phyloP scores from a whole-genome alignment of 306 rosid genomes.

The Citrullus amarus region DNA sequence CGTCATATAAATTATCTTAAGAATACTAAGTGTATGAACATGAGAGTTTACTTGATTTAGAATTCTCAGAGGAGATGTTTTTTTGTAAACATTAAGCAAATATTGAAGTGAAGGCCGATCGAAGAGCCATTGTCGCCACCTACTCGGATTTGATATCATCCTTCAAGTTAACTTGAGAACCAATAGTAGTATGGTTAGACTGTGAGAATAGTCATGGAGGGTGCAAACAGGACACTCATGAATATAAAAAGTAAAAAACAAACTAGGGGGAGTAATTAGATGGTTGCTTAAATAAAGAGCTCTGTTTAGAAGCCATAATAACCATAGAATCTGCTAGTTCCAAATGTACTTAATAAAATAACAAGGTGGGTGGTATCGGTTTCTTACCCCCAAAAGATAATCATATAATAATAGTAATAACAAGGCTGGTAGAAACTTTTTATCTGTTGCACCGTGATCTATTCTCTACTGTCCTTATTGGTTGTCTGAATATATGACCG shows the following conservation, averaged over 20 bases:
- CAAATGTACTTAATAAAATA: neutral
- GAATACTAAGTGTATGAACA: neutral
- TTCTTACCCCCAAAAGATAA: neutral
- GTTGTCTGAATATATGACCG: neutral
- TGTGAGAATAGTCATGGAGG: neutral
- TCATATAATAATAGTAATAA: neutral
- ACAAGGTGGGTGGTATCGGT: neutral
- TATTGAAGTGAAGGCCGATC: neutral
- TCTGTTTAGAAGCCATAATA: neutral
- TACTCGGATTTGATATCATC: neutral
- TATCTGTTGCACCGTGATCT: neutral
- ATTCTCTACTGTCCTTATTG: neutral
- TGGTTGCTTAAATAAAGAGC: neutral
- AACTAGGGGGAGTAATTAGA: neutral
- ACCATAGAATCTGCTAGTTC: neutral
- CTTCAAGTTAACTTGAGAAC: neutral
- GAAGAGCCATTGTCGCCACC: neutral
- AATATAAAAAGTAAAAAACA: neutral
- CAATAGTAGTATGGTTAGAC: neutral
- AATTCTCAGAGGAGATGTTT: neutral
- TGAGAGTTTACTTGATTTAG: neutral
- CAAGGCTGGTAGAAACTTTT: neutral
- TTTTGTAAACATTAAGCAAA: neutral
- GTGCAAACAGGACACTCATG: neutral
- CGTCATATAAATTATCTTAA: neutral